Evolutionary conservation across 1,139 yeast species (phyloP), one percentile per base, ranked within the genome.

Genomic region (Sugiyamaella sp.): DNA sequence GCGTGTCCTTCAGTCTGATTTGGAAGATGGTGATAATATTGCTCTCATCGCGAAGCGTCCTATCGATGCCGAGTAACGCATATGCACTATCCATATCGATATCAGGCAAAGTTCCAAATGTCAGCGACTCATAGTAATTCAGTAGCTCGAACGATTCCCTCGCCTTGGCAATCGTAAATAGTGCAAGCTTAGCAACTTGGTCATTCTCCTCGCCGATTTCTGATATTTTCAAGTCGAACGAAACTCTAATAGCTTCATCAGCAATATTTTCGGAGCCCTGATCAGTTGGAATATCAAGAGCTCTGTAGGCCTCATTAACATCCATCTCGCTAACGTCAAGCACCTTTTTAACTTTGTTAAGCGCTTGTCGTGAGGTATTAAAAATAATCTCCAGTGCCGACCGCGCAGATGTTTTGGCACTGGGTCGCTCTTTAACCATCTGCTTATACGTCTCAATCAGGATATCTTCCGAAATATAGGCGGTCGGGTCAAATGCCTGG

Each of bases 181-280:
- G 69, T 0, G 89, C 84, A 51, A 80, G 69, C 43, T 75, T 60
- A 8, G 51, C 53, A 69, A 55, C 27, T 46, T 61, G 58, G 10
- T 60, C 69, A 53, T 86, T 93, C 48, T 79, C 80, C 2, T 78
- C 70, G 56, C 58, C 59, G 19, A 46, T 47, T 80, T 84, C 55
- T 80, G 76, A 57, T 82, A 81, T 62, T 78, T 57, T 60, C 14
- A 58, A 41, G 4, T 61, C 63, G 43, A 56, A 85, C 0, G 91
- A 89, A 0, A 93, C 85, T 32, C 82, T 76, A 3, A 86, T 80
- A 41, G 86, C 82, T 56, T 87, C 95, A 64, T 86, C 95, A 64
- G 86, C 93, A 4, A 88, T 85, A 3, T 81, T 76, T 32, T 81
- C 82, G 59, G 81, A 86, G 3, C 38, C 39, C 25, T 47, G 17